A percentile compares a stretch with the other conserved stretches of the same genome.
Evolutionary conservation across 176 grass and related monocot genomes (phyloP).

Genomic region (Aegilops longissima): DNA sequence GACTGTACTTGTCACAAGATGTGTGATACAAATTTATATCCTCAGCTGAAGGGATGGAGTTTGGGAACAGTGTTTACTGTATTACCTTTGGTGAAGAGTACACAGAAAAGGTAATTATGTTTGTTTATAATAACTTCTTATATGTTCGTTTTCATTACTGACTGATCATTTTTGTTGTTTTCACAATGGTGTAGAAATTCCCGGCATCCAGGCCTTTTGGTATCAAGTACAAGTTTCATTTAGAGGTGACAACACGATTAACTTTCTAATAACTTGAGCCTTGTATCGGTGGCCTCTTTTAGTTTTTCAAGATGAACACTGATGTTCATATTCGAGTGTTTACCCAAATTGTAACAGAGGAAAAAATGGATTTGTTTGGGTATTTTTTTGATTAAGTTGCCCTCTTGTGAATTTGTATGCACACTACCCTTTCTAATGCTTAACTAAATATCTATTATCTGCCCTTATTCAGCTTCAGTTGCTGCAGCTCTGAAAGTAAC

Average conservation of each 20-base stretch:
- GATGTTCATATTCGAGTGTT: constrained; percentile 3
- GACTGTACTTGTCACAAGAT: constrained; percentile 7
- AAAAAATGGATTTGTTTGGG: background rate
- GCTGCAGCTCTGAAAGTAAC: background rate
- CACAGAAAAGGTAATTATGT: constrained; percentile 48
- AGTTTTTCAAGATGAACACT: constrained; percentile 7
- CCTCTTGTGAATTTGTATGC: constrained; percentile 1
- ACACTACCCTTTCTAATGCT: constrained; percentile 1
- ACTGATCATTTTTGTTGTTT: constrained; percentile 4
- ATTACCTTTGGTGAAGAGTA: constrained; percentile 86
- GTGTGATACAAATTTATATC: constrained; percentile 16
- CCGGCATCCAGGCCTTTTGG: constrained; percentile 83
- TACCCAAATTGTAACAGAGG: constrained; percentile 1
- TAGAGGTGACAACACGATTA: constrained; percentile 59
- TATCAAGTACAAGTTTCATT: constrained; percentile 96
- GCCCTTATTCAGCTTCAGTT: background rate
- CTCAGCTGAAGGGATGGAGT: constrained; percentile 95
- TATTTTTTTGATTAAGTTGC: background rate
- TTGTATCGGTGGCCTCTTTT: constrained; percentile 9
- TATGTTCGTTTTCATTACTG: constrained; percentile 25
- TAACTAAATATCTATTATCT: background rate
- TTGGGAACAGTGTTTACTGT: constrained; percentile 89
- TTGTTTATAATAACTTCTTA: constrained; percentile 10
- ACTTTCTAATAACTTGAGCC: constrained; percentile 18
- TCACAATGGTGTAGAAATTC: constrained; percentile 64